phyloP scores from a whole-genome alignment of 768 basidiomycete species.

The Cyclocybe aegerita region DNA sequence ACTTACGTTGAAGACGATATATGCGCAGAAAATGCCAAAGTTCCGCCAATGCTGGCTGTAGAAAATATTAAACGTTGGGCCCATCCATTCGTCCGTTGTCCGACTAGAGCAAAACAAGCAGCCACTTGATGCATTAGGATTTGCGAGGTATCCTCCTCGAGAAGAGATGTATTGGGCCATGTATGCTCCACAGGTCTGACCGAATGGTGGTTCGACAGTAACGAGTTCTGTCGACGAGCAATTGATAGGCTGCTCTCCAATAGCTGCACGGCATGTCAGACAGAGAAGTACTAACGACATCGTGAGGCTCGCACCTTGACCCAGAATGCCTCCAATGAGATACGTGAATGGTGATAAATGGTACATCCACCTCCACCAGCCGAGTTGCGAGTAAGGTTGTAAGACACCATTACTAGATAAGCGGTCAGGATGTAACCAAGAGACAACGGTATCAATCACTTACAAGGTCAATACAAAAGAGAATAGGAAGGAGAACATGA shows the following conservation, averaged over 20 bases:
- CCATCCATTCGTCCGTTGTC: constrained; percentile 57
- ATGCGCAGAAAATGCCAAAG: constrained; percentile 50
- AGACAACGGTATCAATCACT: constrained; percentile 16
- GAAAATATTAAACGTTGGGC: constrained; percentile 54
- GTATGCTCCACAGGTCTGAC: constrained; percentile 56
- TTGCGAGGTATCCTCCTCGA: constrained; percentile 59
- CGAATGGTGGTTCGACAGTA: constrained; percentile 55
- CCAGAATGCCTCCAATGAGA: constrained; percentile 48
- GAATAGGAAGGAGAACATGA: constrained; percentile 59
- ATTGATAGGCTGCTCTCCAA: constrained; percentile 46
- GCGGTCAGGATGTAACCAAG: constrained; percentile 5
- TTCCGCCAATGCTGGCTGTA: constrained; percentile 55
- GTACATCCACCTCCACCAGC: constrained; percentile 79
- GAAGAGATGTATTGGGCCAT: constrained; percentile 47
- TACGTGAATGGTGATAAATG: constrained; percentile 51
- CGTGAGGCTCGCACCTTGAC: constrained; percentile 35
- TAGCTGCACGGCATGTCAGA: constrained; percentile 40
- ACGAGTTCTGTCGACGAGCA: constrained; percentile 69
- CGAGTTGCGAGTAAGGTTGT: constrained; percentile 59
- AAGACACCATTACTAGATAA: constrained; percentile 57
- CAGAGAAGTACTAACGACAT: constrained; percentile 11
- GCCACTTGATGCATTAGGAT: constrained; percentile 44
- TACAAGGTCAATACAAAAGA: constrained; percentile 67
- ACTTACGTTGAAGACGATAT: constrained; percentile 45
- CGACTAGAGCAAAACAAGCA: constrained; percentile 59